Evolutionary conservation across 2,329 filamentous ascomycete genomes (phyloP).

Genomic region (Trichoderma atrobrunneum): DNA sequence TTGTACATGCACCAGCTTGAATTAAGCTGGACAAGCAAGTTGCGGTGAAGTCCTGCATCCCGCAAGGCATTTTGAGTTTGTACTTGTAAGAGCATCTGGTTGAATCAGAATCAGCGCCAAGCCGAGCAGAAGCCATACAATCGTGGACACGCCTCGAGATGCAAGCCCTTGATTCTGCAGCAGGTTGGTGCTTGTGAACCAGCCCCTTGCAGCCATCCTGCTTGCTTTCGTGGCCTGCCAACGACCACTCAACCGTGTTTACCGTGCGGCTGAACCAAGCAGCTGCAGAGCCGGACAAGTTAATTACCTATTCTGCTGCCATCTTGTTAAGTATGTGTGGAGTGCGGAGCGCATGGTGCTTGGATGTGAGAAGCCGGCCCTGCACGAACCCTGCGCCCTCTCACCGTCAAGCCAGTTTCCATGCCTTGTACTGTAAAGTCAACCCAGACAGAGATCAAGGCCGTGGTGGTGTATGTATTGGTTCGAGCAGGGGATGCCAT

Average conservation of each 20-base stretch:
- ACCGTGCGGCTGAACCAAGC: not conserved
- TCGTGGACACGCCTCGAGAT: not conserved
- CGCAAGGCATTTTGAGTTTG: not conserved
- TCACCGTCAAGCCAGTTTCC: not conserved
- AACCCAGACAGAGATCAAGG: not conserved
- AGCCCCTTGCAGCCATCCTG: not conserved
- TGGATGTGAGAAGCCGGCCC: not conserved
- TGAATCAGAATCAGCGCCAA: not conserved
- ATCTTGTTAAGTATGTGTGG: not conserved
- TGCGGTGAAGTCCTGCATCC: not conserved
- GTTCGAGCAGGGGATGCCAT: not conserved
- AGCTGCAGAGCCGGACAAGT: too few relatives aligned
- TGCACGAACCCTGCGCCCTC: constrained; percentile 5
- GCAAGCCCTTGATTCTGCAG: not conserved
- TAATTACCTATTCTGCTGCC: too few relatives aligned
- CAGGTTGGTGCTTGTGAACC: not conserved
- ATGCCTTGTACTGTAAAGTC: not conserved
- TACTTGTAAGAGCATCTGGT: not conserved
- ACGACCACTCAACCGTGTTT: not conserved
- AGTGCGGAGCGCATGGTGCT: not conserved
- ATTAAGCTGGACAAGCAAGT: not conserved
- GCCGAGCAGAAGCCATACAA: not conserved
- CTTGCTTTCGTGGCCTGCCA: not conserved
- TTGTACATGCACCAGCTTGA: not conserved
- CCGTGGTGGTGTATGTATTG: not conserved